Evolutionary conservation across 2,329 filamentous ascomycete species (phyloP).

Genomic region (Cercospora sesami): DNA sequence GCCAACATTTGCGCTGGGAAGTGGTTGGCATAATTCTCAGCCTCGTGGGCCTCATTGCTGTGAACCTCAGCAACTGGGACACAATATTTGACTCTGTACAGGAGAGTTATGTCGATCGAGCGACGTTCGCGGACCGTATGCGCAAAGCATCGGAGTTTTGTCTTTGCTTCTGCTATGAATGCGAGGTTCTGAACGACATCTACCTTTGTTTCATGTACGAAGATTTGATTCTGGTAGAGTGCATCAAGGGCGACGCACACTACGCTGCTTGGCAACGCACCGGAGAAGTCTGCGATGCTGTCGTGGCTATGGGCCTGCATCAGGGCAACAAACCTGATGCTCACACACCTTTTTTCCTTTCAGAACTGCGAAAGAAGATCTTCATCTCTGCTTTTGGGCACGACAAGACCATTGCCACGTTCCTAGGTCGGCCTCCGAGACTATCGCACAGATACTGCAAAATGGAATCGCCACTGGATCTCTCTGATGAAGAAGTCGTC

Average conservation of each 20-base stretch:
- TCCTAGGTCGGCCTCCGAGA: constrained; percentile 53
- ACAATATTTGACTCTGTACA: constrained; percentile 42
- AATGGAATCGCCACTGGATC: constrained; percentile 56
- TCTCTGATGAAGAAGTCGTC: constrained; percentile 53
- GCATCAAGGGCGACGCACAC: constrained; percentile 37
- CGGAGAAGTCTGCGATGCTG: constrained; percentile 39
- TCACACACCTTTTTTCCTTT: constrained; percentile 39
- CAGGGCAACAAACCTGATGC: constrained; percentile 37
- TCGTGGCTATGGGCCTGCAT: constrained; percentile 40
- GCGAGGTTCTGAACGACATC: constrained; percentile 39
- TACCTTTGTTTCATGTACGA: constrained; percentile 40
- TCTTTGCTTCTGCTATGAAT: constrained; percentile 40
- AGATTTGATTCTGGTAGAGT: constrained; percentile 37
- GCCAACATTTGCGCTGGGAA: constrained; percentile 47
- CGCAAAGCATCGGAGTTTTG: constrained; percentile 38
- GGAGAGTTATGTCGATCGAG: constrained; percentile 51
- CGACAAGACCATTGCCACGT: constrained; percentile 39
- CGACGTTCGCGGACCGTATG: constrained; percentile 52
- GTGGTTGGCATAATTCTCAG: constrained; percentile 45
- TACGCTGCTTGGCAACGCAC: constrained; percentile 39
- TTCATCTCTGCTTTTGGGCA: constrained; percentile 39
- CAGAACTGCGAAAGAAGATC: constrained; percentile 37
- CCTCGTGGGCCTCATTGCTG: constrained; percentile 41
- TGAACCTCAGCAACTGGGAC: constrained; percentile 39
- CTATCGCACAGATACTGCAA: constrained; percentile 53